These are phyloP conservation scores for Metroxylon sagu DNA, from an alignment of 176 grass and related monocot species.

Conservation along the genomic window DNA sequence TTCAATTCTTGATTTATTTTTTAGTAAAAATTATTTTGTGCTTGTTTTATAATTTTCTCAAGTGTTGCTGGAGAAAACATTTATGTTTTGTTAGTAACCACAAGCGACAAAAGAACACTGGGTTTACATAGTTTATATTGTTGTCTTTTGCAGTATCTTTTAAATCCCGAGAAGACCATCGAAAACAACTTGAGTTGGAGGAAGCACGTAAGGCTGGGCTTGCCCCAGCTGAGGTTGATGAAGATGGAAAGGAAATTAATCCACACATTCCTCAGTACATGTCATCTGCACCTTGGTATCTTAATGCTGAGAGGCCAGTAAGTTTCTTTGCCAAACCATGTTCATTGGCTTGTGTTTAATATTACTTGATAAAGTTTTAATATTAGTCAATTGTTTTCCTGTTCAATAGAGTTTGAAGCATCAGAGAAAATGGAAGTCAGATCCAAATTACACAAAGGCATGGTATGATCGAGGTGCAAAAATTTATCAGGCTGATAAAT, in stretches of 20 bases:
- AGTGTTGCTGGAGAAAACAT: too few relatives aligned
- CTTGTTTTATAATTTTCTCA: too few relatives aligned
- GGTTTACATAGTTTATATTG: background rate
- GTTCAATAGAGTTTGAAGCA: slow-evolving; percentile 80
- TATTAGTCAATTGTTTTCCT: slow-evolving; percentile 1
- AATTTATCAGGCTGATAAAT: slow-evolving; percentile 67
- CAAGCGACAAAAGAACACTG: too few relatives aligned
- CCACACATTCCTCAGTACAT: slow-evolving; percentile 98
- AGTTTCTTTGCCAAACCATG: slow-evolving; percentile 7
- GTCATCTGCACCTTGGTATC: slow-evolving; percentile 99
- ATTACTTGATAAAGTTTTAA: background rate
- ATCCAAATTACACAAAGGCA: slow-evolving; percentile 79
- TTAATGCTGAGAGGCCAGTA: slow-evolving; percentile 82
- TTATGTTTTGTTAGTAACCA: too few relatives aligned
- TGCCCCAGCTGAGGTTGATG: slow-evolving; percentile 72
- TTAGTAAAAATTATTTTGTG: too few relatives aligned
- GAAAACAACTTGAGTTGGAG: slow-evolving; percentile 89
- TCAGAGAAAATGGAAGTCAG: slow-evolving; percentile 90
- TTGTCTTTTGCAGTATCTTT: slow-evolving; percentile 40
- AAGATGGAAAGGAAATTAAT: slow-evolving; percentile 98
- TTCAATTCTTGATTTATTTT: too few relatives aligned
- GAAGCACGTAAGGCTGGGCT: slow-evolving; percentile 89
- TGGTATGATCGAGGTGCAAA: slow-evolving; percentile 85
- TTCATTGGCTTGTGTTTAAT: too few relatives aligned
- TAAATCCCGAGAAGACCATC: slow-evolving; percentile 85